Conservation (phyloP, 352 stramenopile species). For the Phytophthora ohioensis region DNA sequence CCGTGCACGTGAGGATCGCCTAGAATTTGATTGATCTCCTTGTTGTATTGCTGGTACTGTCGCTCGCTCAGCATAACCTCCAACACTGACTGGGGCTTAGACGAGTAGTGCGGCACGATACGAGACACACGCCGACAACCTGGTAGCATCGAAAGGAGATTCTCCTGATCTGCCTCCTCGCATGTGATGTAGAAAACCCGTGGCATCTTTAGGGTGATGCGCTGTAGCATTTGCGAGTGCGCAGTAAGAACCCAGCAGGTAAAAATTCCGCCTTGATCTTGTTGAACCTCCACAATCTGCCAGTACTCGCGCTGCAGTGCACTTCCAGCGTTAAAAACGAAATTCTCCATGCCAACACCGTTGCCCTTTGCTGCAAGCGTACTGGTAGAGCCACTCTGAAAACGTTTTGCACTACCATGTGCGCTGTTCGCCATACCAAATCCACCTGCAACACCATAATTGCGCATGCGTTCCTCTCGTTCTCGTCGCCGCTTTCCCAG, state of each 20-base stretch:
- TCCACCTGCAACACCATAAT: slow-evolving; percentile 30
- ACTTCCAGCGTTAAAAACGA: slow-evolving; percentile 69
- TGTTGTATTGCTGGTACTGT: slow-evolving; percentile 78
- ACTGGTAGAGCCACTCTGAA: slow-evolving; percentile 40
- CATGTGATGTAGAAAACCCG: slow-evolving; percentile 70
- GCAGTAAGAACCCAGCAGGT: slow-evolving; percentile 96
- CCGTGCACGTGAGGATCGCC: slow-evolving; percentile 80
- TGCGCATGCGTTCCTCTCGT: slow-evolving; percentile 59
- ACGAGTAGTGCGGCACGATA: slow-evolving; percentile 63
- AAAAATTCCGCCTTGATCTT: slow-evolving; percentile 88
- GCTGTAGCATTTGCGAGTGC: slow-evolving; percentile 74
- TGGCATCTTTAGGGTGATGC: slow-evolving; percentile 79
- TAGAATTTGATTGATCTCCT: slow-evolving; percentile 85
- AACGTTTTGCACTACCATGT: slow-evolving; percentile 47
- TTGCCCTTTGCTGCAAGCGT: slow-evolving; percentile 30
- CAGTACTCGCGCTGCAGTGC: slow-evolving; percentile 72
- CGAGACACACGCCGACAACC: slow-evolving; percentile 64
- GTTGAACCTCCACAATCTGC: slow-evolving; percentile 86
- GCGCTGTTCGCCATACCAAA: slow-evolving; percentile 42
- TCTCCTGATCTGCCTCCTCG: slow-evolving; percentile 81
- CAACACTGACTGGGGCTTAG: slow-evolving; percentile 65
- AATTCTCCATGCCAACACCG: slow-evolving; percentile 84
- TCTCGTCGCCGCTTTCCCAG: slow-evolving; percentile 66
- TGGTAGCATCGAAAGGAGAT: slow-evolving; percentile 66
- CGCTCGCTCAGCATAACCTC: slow-evolving; percentile 77